Evolutionary conservation across 768 basidiomycete genomes (phyloP).

Genomic region (Daedaleopsis sinensis): DNA sequence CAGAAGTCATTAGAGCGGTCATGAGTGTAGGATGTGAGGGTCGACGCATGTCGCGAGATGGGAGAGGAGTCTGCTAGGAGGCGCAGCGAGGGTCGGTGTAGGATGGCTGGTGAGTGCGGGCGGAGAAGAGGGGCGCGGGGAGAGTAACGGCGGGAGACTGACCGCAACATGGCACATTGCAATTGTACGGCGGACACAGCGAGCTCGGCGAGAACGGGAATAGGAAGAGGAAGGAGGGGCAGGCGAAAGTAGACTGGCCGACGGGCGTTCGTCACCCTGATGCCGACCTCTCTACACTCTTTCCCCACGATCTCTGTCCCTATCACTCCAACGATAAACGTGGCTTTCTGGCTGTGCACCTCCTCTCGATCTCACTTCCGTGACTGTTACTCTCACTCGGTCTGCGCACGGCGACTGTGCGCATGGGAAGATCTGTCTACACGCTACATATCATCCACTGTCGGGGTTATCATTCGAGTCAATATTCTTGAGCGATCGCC

Average conservation of each 20-base stretch:
- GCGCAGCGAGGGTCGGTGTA: neutral
- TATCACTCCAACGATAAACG: no score
- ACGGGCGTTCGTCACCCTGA: conserved; percentile 8
- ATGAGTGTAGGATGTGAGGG: neutral
- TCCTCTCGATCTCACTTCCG: no score
- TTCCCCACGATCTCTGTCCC: neutral
- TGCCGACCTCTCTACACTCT: neutral
- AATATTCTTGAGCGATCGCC: no score
- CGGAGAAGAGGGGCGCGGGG: conserved; percentile 1
- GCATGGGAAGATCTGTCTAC: neutral
- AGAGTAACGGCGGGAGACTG: conserved; percentile 37
- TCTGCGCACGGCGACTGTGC: neutral
- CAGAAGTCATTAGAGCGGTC: no score
- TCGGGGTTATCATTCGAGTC: no score
- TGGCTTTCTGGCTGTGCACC: neutral
- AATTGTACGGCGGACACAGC: conserved; percentile 34
- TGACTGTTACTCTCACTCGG: neutral
- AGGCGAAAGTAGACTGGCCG: neutral
- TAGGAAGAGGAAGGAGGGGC: neutral
- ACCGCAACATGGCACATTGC: conserved; percentile 60
- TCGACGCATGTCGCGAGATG: neutral
- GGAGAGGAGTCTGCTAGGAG: neutral
- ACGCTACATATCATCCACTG: no score
- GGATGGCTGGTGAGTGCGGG: neutral
- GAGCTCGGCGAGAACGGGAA: neutral